Conservation (phyloP, 2,329 filamentous ascomycete genomes). For the Thielaviopsis musarum region DNA sequence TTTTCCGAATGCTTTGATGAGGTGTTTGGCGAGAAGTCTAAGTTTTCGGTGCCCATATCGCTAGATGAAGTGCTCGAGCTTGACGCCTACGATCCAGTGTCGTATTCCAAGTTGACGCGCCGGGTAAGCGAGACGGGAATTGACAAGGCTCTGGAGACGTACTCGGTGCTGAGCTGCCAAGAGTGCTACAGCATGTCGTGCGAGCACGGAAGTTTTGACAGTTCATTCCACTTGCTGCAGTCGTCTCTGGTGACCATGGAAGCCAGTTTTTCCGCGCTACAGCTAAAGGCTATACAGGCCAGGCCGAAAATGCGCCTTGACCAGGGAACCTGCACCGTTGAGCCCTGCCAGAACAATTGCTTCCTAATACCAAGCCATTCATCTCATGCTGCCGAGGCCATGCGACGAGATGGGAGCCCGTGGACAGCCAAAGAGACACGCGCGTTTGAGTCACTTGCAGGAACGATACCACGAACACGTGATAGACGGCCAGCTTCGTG, state of each 20-base stretch:
- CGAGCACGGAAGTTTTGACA: conserved; percentile 42
- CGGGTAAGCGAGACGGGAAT: conserved; percentile 1
- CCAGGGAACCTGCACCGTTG: not conserved
- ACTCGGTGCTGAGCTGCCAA: conserved; percentile 38
- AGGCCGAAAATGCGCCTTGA: not conserved
- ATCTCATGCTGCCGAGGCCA: not conserved
- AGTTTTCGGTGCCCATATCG: conserved; percentile 24
- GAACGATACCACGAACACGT: conserved; percentile 1
- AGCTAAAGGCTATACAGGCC: not conserved
- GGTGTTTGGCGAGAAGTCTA: conserved; percentile 27
- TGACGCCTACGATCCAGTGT: conserved; percentile 2
- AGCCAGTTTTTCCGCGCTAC: conserved; percentile 1
- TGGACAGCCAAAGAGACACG: conserved; percentile 1
- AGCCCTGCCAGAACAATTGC: conserved; percentile 7
- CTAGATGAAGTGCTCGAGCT: conserved; percentile 33
- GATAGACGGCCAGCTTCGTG: conserved; percentile 7
- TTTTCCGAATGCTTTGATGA: conserved; percentile 41
- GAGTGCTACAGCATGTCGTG: conserved; percentile 44
- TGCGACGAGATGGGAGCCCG: not conserved
- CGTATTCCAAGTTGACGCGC: not conserved
- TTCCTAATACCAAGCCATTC: not conserved
- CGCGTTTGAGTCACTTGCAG: not conserved
- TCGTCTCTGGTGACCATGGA: conserved; percentile 4
- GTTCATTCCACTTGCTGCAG: conserved; percentile 4
- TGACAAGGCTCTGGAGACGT: conserved; percentile 30